phyloP scores from a whole-genome alignment of 1,284 basidiomycete genomes.

The Trichosporon sp. region DNA sequence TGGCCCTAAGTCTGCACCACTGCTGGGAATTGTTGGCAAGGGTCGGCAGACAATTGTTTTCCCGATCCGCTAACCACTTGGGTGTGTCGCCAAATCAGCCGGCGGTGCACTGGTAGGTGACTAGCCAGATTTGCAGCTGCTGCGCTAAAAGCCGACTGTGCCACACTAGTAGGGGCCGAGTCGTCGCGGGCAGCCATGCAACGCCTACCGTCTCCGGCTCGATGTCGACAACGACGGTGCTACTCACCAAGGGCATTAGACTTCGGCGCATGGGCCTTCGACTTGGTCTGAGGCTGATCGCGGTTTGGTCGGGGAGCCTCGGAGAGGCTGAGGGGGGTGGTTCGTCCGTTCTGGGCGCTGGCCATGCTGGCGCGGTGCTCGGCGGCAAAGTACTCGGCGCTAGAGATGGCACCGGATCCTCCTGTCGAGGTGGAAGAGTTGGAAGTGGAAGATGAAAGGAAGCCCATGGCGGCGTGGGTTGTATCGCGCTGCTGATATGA shows the following conservation, averaged over 20 bases:
- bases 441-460: slow-evolving; percentile 1
- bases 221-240: neutral
- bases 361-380: slow-evolving; percentile 1
- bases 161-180: neutral
- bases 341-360: neutral
- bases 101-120: neutral
- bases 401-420: neutral
- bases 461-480: neutral
- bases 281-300: neutral
- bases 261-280: neutral
- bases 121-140: neutral
- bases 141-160: too few relatives aligned
- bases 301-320: neutral
- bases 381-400: slow-evolving; percentile 2
- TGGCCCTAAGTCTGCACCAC: neutral
- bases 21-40: neutral
- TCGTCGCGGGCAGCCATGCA: neutral
- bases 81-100: neutral
- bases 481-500: neutral
- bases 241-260: neutral
- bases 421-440: neutral
- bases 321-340: neutral
- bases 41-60: neutral
- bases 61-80: neutral
- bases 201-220: neutral